Evolutionary conservation across 2,329 filamentous ascomycete genomes (phyloP).

Genomic region (Paradendryphiella salina): DNA sequence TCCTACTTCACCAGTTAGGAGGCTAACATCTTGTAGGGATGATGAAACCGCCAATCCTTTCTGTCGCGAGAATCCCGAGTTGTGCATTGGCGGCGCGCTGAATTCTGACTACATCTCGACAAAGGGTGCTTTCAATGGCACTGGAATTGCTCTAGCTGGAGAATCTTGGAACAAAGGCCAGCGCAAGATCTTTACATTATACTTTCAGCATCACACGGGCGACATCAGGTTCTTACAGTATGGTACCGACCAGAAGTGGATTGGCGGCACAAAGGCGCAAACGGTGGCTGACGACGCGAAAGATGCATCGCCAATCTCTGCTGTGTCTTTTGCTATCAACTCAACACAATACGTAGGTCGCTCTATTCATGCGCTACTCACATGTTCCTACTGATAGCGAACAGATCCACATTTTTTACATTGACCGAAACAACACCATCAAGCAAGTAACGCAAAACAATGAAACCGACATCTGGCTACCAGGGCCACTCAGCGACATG

Average conservation of each 20-base stretch:
- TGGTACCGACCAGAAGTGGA: conserved; percentile 43
- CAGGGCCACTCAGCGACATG: conserved; percentile 62
- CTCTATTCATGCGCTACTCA: neutral
- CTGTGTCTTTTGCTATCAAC: conserved; percentile 48
- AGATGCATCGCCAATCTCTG: conserved; percentile 50
- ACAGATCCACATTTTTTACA: conserved; percentile 49
- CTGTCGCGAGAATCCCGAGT: conserved; percentile 33
- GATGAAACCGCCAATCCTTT: conserved; percentile 23
- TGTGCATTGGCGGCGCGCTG: conserved; percentile 48
- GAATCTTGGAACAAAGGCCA: conserved; percentile 48
- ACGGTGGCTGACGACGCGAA: conserved; percentile 51
- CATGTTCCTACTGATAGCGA: neutral
- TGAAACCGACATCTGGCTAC: conserved; percentile 45
- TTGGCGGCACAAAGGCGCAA: conserved; percentile 46
- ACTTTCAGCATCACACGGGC: conserved; percentile 52
- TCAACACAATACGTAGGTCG: conserved; percentile 42
- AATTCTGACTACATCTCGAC: conserved; percentile 46
- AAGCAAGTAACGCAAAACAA: conserved; percentile 49
- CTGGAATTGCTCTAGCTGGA: conserved; percentile 51
- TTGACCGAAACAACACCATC: conserved; percentile 47
- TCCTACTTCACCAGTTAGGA: neutral
- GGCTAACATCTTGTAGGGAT: conserved; percentile 7
- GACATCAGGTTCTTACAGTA: conserved; percentile 50
- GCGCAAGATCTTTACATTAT: conserved; percentile 49
- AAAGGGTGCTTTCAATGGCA: conserved; percentile 53